Evolutionary conservation across 1,139 yeast genomes (phyloP), one percentile per base, ranked within the genome.

Genomic region (Blastobotrys malaysiensis): DNA sequence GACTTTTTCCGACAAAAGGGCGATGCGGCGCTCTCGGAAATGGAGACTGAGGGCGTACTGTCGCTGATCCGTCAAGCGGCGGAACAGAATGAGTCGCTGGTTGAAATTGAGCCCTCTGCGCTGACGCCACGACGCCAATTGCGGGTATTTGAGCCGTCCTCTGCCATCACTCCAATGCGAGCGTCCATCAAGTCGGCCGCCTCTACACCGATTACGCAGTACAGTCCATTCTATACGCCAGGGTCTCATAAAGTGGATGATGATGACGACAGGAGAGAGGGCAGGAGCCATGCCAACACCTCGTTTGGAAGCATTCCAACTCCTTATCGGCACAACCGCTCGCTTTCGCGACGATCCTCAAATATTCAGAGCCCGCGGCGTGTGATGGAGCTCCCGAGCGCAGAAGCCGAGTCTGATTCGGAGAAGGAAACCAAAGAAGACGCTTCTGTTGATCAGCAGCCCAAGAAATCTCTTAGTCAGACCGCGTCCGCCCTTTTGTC

Each of bases 1-100:
- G 81, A 78, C 45, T 90, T 90, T 65, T 90, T 90, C 69, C 77
- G 78, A 39, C 75, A 74, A 44, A 89, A 88, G 65, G 97, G 97
- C n/a, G 81, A 83, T 57, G 72, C 73, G 16, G 91, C 95, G 9
- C 73, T 90, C 57, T 77, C 84, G 9, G 90, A 85, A 16, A 76
- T 89, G 50, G 98, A 91, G 68, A 79, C 84, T 60, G 95, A 86
- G 65, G 97, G 97, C 3, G 96, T 90, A 0, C 70, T 87, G 64
- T 80, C 95, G 1, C 64, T 84, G 22, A 75, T 77, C 52, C 59
- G 64, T 19, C 73, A 70, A 57, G 73, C 73, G 5, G 67, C 63
- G 57, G 73, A 72, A 53, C 70, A 76, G 14, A 68, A 69, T 52
- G 68, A 67, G 52, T 57, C 61, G 1, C 46, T 61, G 46, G 50